Evolutionary conservation across 441 rosid genomes (phyloP).

Genomic region (Croton laevigatus): DNA sequence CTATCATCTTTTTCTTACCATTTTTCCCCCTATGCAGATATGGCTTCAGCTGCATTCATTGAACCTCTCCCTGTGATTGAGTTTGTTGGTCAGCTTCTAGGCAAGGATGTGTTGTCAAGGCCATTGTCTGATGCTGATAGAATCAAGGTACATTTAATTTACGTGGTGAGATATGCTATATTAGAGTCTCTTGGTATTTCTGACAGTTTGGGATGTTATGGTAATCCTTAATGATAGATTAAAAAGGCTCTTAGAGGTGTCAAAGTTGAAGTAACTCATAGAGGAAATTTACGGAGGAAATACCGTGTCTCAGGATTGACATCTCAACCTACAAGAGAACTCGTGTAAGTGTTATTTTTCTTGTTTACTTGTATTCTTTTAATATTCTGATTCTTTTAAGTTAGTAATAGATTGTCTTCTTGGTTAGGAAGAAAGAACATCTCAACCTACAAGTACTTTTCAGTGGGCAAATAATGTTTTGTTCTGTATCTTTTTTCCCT

Average conservation of each 20-base stretch:
- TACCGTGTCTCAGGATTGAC: conserved; percentile 98
- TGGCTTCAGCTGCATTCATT: conserved; percentile 98
- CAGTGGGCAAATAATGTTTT: not conserved
- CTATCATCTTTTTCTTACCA: not conserved
- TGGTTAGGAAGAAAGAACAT: not conserved
- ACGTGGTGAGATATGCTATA: not conserved
- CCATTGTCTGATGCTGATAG: conserved; percentile 95
- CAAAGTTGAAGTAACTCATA: conserved; percentile 95
- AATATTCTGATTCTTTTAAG: not conserved
- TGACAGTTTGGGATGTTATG: conserved; percentile 15
- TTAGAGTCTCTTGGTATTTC: conserved; percentile 16
- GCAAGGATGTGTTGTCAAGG: conserved; percentile 72
- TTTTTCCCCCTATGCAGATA: conserved; percentile 42
- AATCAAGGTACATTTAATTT: conserved; percentile 57
- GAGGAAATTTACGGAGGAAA: conserved; percentile 85
- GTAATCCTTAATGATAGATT: conserved; percentile 45
- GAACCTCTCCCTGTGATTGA: conserved; percentile 97
- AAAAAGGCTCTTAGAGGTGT: conserved; percentile 94
- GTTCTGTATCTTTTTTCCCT: not conserved
- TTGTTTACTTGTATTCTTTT: not conserved
- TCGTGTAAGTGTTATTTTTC: conserved; percentile 50
- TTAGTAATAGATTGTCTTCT: not conserved
- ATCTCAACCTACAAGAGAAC: conserved; percentile 96
- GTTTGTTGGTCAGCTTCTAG: conserved; percentile 88
- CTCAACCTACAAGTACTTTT: not conserved